A percentile compares a stretch with the other conserved stretches of the same genome.
Conservation (phyloP, 2,329 filamentous ascomycete genomes). For the Botrytis porri region DNA sequence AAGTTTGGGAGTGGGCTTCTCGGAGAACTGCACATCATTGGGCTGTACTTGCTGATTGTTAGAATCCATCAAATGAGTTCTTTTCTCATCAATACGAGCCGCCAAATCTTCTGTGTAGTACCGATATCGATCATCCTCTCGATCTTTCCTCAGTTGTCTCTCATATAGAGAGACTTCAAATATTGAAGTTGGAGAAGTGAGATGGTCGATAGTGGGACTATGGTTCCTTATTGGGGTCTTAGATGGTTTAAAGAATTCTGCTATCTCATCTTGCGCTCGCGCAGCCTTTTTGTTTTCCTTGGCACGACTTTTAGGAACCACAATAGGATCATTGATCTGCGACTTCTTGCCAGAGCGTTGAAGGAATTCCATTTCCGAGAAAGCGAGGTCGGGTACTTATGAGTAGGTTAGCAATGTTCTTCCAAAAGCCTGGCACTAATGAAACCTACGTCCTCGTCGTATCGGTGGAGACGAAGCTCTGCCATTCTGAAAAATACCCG, state of each 20-base stretch:
- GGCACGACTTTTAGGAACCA: slow-evolving; percentile 27
- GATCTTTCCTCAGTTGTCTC: not conserved
- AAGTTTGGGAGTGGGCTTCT: not conserved
- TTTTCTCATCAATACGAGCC: not conserved
- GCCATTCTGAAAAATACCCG: slow-evolving; percentile 48
- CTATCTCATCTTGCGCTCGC: slow-evolving; percentile 33
- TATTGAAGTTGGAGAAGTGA: not conserved
- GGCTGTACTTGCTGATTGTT: not conserved
- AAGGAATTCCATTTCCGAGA: slow-evolving; percentile 51
- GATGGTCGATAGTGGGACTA: slow-evolving; percentile 14
- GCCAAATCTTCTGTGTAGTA: not conserved
- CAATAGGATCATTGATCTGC: slow-evolving; percentile 34
- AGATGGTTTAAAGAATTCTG: slow-evolving; percentile 33
- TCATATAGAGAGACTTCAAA: slow-evolving; percentile 10
- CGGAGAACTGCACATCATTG: not conserved
- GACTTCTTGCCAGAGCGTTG: slow-evolving; percentile 26
- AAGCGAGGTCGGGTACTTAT: slow-evolving; percentile 51
- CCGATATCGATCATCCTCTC: not conserved
- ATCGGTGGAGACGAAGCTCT: slow-evolving; percentile 39
- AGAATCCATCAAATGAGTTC: not conserved
- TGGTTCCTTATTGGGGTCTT: slow-evolving; percentile 24
- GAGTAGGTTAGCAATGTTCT: slow-evolving; percentile 6
- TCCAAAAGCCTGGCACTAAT: not conserved
- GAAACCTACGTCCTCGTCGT: slow-evolving; percentile 41
- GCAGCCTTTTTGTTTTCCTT: slow-evolving; percentile 29